Evolutionary conservation across 129 eudicot species (phyloP), one percentile per base, ranked within the genome.

Genomic region (Flaveria sonorensis): DNA sequence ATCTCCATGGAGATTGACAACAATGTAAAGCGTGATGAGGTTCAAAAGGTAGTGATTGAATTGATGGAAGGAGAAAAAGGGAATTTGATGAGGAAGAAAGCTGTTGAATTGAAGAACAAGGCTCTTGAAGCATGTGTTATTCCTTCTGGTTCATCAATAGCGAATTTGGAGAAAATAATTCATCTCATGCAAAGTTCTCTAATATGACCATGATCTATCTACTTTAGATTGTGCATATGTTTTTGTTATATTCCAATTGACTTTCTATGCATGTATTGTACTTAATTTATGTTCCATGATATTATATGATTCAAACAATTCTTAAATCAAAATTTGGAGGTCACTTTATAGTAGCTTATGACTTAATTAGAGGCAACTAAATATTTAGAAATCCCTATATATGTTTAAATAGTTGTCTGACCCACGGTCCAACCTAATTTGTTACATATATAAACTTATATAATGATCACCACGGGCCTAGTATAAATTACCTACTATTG

Each of bases 41-140:
- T 82, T 16, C 30, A 46, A 12, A 67, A 52, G 19, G 76, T 77
- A 6, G 86, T 82, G 32, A 77, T 42, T 15, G 83, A 82, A 82
- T 56, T 77, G 42, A 82, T 82, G 85, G 48, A 36, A 14, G 78
- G 78, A 42, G 85, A 77, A 43, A 71, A 71, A 23, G 82, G 82
- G 20, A 66, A 72, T 1, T 70, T 30, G 26, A 18, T 82, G 72
- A 77, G 81, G 60, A 62, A 32, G 59, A 65, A 82, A 20, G 66
- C 15, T 7, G 18, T 66, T 21, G 40, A 72, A 3, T 77, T 65
- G 86, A 82, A 77, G 51, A 72, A 47, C 1, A 82, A 77, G 21
- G 83, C 86, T 7, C n/a, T 19, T 2, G 70, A 50, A 43, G 88
- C 97, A 14, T 79, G 77, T 60, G 19, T 13, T 3, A 46, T 3